Conservation (phyloP, 495 filamentous ascomycete species). For the Neurospora sublineolata region DNA sequence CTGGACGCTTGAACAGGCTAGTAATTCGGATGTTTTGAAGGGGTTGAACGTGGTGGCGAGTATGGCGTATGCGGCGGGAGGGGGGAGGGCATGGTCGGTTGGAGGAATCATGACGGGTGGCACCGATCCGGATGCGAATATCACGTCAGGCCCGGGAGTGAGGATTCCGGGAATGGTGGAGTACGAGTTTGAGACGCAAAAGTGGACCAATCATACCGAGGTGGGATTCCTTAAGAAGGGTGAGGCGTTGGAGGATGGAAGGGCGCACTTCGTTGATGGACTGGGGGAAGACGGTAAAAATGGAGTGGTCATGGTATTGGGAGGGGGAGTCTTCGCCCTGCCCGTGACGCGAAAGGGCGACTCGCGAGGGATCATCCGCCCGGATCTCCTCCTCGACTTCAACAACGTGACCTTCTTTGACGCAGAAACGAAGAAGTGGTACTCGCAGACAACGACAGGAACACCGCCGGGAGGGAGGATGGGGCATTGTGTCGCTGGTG, state of each 20-base stretch:
- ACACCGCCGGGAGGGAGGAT: not conserved
- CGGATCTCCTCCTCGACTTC: not conserved
- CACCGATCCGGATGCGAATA: not conserved
- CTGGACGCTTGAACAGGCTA: not conserved
- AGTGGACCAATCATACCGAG: not conserved
- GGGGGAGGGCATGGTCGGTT: not conserved
- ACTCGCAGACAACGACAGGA: not conserved
- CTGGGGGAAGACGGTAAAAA: not conserved
- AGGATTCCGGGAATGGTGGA: not conserved
- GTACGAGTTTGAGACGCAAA: not conserved
- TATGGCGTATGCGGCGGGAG: not conserved
- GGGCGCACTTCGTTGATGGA: not conserved
- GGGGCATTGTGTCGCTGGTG: not conserved
- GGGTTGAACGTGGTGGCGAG: not conserved
- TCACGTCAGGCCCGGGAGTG: not conserved
- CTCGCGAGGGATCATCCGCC: not conserved
- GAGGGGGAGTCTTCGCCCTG: not conserved
- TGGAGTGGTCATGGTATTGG: not conserved
- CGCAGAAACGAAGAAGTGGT: not conserved
- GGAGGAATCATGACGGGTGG: not conserved
- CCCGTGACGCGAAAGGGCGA: not conserved
- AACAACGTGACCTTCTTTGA: not conserved
- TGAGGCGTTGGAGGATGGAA: not conserved
- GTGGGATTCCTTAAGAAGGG: not conserved
- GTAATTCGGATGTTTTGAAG: not conserved